Conservation (phyloP, 2,329 filamentous ascomycete species). For the Cordyceps fumosorosea region DNA sequence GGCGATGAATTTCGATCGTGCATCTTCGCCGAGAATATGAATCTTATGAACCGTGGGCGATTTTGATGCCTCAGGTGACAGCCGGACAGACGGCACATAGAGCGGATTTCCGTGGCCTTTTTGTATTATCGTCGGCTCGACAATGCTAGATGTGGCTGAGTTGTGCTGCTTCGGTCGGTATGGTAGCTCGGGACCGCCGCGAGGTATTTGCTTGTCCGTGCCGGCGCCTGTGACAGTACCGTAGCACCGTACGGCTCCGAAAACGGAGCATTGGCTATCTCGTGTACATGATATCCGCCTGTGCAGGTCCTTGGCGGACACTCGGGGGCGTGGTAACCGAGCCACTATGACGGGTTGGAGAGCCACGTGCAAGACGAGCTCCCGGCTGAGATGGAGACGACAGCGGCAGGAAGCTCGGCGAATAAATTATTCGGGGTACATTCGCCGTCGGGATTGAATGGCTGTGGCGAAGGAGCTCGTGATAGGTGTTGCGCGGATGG, state of each 20-base stretch:
- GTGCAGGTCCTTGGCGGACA: conserved; percentile 36
- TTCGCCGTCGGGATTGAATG: not conserved
- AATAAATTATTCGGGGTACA: not conserved
- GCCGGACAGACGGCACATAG: conserved; percentile 31
- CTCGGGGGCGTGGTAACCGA: conserved; percentile 33
- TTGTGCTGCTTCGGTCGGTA: conserved; percentile 10
- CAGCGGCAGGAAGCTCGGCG: not conserved
- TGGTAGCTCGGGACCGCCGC: not conserved
- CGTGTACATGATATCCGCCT: conserved; percentile 31
- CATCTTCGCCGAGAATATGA: conserved; percentile 36
- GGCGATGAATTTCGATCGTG: conserved; percentile 33
- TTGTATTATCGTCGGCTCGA: conserved; percentile 18
- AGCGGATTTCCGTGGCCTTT: conserved; percentile 19
- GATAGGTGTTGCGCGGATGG: not conserved
- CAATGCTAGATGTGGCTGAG: conserved; percentile 15
- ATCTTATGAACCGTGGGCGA: conserved; percentile 32
- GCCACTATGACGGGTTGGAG: conserved; percentile 25
- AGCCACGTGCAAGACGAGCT: conserved; percentile 13
- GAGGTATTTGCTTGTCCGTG: conserved; percentile 16
- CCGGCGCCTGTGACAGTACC: conserved; percentile 23
- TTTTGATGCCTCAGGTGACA: conserved; percentile 26
- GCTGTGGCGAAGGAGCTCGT: not conserved
- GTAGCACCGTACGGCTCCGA: conserved; percentile 31
- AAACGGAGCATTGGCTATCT: conserved; percentile 29
- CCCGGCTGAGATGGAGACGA: not conserved